These are phyloP conservation scores for Henckelia pumila DNA, from an alignment of 257 asterid genomes.

Conservation along the genomic window DNA sequence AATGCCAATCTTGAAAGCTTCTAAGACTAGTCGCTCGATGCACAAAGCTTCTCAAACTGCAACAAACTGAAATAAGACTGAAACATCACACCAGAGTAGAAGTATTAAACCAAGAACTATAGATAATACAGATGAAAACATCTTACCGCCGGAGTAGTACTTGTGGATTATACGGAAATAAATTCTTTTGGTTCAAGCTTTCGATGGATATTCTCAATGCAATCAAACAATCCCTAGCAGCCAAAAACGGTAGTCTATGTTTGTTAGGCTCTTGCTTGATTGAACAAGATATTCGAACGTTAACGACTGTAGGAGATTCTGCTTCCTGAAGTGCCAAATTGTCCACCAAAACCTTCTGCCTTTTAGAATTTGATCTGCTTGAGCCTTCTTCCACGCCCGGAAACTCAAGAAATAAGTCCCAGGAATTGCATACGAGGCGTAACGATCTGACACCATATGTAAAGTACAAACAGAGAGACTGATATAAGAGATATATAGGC, in stretches of 20 bases:
- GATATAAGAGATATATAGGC: slow-evolving; percentile 4
- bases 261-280: slow-evolving; percentile 23
- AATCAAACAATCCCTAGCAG: slow-evolving; percentile 67
- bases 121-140: slow-evolving; percentile 12
- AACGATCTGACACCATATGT: slow-evolving; percentile 55
- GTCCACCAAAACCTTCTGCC: slow-evolving; percentile 36
- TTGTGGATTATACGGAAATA: slow-evolving; percentile 83
- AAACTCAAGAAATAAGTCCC: slow-evolving; percentile 66
- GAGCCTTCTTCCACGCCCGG: slow-evolving; percentile 37
- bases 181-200: slow-evolving; percentile 60
- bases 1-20: slow-evolving; percentile 1
- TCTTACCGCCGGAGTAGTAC: slow-evolving; percentile 72
- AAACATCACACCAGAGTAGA: neutral
- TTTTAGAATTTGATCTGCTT: slow-evolving; percentile 37
- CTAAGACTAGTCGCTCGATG: slow-evolving; percentile 21
- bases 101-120: slow-evolving; percentile 14
- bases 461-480: neutral
- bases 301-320: slow-evolving; percentile 18
- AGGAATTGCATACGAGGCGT: slow-evolving; percentile 60
- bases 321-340: slow-evolving; percentile 24
- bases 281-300: slow-evolving; percentile 26
- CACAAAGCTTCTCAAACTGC: slow-evolving; percentile 66
- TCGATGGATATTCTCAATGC: slow-evolving; percentile 58
- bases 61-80: slow-evolving; percentile 50
- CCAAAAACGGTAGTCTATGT: slow-evolving; percentile 38